A percentile compares a stretch with the other conserved stretches of the same genome.
These are phyloP conservation scores for Rhodotorula sp. DNA, from an alignment of 1,284 basidiomycete genomes.

Conservation along the genomic window DNA sequence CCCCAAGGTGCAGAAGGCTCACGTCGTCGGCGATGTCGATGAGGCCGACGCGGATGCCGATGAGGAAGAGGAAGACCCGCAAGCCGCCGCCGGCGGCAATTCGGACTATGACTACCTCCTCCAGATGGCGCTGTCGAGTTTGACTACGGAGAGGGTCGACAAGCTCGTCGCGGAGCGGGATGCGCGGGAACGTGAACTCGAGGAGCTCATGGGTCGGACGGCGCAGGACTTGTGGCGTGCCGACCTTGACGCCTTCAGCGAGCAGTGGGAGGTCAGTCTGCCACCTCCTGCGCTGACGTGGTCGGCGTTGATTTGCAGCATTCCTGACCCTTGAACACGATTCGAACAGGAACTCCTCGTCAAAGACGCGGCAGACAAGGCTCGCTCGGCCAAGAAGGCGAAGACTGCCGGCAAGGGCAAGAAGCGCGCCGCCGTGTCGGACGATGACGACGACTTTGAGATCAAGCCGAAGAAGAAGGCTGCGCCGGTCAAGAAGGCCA, in stretches of 20 bases:
- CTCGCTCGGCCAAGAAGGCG: conserved; percentile 47
- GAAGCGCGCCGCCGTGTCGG: conserved; percentile 53
- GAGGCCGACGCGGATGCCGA: conserved; percentile 63
- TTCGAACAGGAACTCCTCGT: conserved; percentile 55
- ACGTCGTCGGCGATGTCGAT: conserved; percentile 68
- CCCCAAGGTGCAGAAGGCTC: conserved; percentile 71
- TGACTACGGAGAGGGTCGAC: conserved; percentile 93
- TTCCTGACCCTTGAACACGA: background rate
- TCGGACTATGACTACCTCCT: conserved; percentile 92
- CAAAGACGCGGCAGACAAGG: conserved; percentile 57
- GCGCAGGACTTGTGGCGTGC: conserved; percentile 86
- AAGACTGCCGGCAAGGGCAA: conserved; percentile 59
- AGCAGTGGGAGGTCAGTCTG: conserved; percentile 66
- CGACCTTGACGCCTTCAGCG: conserved; percentile 80
- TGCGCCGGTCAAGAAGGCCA: conserved; percentile 46
- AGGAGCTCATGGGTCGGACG: conserved; percentile 71
- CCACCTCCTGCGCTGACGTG: too few relatives aligned
- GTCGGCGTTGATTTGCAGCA: too few relatives aligned
- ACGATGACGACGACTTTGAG: conserved; percentile 62
- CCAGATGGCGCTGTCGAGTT: conserved; percentile 90
- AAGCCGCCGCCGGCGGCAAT: conserved; percentile 51
- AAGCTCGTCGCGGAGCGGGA: conserved; percentile 76
- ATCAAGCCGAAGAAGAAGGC: conserved; percentile 52
- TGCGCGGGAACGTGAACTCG: conserved; percentile 79
- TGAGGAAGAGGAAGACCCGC: conserved; percentile 51